Evolutionary conservation across 208 protist genomes (phyloP), one percentile per base, ranked within the genome.

Genomic region (Leishmania major): DNA sequence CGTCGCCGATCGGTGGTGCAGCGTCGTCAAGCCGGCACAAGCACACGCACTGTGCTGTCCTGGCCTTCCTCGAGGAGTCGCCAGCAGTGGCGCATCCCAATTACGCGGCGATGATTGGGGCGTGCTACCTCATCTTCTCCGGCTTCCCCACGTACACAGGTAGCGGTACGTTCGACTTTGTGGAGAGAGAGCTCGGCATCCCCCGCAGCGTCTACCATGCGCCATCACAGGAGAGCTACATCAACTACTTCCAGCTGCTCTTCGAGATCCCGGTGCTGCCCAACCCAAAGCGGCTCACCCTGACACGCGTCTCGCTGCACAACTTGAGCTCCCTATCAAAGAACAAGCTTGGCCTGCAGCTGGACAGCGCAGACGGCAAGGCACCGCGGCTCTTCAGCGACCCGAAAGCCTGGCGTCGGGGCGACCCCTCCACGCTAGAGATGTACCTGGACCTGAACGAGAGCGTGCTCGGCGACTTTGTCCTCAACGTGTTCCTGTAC

Each of bases 171-270:
- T 76, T 96, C 4, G 86, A 84, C 35, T 91, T 90, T 78, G 89
- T 96, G 1, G 91, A 96, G 82, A 77, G 85, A 71, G 88, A 93
- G 64, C 70, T 96, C 2, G 86, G 88, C 62, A 83, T 96, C 66
- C 17, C 55, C 13, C 89, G 87, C 64, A 96, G 93, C 78, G 64
- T 35, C 19, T 92, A 88, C 78, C 91, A 94, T 79, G 84, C 85
- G 0, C 85, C 90, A 11, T 95, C 91, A 31, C 93, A 96, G 83
- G 89, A 93, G 87, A 91, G 84, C 78, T 96, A 95, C 82, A 89
- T 91, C 77, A 95, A 93, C 72, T 96, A 95, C 83, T 96, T 96
- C 78, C 91, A 92, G 80, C 85, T 96, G 43, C 89, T 96, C 69
- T 90, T 96, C 78, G 90, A 93, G 53, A 90, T 93, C 53, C 93